Evolutionary conservation across 345 rosid genomes (phyloP).

Genomic region (Arabidopsis arenosa): DNA sequence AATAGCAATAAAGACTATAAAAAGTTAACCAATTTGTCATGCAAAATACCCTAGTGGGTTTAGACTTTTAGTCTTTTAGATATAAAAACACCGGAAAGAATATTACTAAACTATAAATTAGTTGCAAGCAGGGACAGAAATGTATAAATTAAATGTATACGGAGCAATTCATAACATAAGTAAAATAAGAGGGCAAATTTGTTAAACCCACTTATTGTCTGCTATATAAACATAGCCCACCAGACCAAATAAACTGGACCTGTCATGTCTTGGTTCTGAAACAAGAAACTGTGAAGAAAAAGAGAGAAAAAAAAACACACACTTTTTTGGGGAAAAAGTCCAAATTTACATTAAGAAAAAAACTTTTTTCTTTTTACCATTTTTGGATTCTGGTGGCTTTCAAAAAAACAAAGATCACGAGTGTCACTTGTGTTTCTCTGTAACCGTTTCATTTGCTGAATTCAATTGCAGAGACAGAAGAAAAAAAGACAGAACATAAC

Average conservation of each 20-base stretch:
- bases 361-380: conserved; percentile 41
- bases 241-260: conserved; percentile 43
- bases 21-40: neutral
- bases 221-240: conserved; percentile 40
- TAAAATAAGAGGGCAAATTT: neutral
- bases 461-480: conserved; percentile 26
- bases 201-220: conserved; percentile 6
- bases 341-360: conserved; percentile 26
- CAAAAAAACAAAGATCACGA: conserved; percentile 42
- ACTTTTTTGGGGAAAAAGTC: neutral
- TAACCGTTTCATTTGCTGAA: conserved; percentile 45
- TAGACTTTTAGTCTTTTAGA: neutral
- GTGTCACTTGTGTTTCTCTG: conserved; percentile 45
- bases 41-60: conserved; percentile 6
- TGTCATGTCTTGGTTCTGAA: conserved; percentile 41
- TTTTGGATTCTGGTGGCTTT: conserved; percentile 42
- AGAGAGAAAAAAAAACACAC: conserved; percentile 11
- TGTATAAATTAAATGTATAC: neutral
- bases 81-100: neutral
- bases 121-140: neutral
- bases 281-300: conserved; percentile 21
- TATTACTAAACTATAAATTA: neutral
- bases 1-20: neutral
- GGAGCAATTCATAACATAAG: neutral
- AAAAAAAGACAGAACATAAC: conserved; percentile 29